Percentiles rank a stretch among this genome's conserved stretches.
Conservation (phyloP, 768 basidiomycete species). For the Mycena maculata region DNA sequence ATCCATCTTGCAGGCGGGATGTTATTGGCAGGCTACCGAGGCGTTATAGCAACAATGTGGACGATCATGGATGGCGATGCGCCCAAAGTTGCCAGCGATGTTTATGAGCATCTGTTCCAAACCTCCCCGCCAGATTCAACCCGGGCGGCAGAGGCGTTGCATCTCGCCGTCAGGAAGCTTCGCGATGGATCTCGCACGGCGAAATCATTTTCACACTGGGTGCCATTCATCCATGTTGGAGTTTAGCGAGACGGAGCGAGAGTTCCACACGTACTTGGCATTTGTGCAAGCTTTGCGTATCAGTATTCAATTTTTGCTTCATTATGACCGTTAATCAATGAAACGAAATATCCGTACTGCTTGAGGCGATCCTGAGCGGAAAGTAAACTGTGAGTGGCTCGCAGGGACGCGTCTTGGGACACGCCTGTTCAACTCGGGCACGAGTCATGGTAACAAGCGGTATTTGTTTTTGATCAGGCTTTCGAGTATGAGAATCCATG, state of each 20-base stretch:
- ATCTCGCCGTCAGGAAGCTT: constrained; percentile 2
- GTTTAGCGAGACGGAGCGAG: neutral
- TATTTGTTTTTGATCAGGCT: neutral
- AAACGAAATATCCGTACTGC: neutral
- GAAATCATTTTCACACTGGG: neutral
- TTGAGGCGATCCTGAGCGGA: neutral
- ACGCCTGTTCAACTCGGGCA: neutral
- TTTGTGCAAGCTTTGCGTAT: neutral
- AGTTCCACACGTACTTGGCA: neutral
- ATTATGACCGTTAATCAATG: neutral
- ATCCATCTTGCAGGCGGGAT: neutral
- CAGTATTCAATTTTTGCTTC: neutral
- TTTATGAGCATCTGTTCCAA: constrained; percentile 10
- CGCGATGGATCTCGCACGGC: neutral
- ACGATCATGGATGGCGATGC: neutral
- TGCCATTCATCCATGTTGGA: constrained; percentile 1
- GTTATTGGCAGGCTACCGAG: neutral
- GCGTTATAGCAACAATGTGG: constrained; percentile 2
- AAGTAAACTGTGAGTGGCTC: neutral
- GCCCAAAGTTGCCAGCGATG: neutral
- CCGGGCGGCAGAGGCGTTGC: neutral
- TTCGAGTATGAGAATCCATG: neutral
- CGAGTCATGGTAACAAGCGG: neutral
- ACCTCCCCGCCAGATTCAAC: neutral
- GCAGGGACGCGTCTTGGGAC: neutral